Evolutionary conservation across 441 rosid genomes (phyloP), one percentile per base, ranked within the genome.

Genomic region (Hura crepitans): DNA sequence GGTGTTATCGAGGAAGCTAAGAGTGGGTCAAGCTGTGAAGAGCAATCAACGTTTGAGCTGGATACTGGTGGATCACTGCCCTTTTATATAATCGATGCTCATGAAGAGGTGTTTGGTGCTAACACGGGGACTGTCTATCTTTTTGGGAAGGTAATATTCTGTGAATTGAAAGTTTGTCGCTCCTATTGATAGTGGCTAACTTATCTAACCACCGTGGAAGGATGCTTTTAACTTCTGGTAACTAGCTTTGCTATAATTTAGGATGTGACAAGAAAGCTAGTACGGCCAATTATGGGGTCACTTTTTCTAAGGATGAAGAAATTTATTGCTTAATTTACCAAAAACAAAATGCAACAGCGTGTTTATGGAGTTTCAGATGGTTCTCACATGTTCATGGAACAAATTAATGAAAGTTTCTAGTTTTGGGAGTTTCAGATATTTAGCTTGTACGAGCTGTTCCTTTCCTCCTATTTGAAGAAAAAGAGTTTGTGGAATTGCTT

Each of bases 21-120:
- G 51, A 72, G 43, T 72, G 83, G 74, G 66, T 22, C 70, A 62
- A 73, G 27, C 35, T 23, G 62, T 62, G 87, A 86, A 20, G 86
- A 69, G 35, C 84, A 78, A 65, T 80, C 83, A 2, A 93, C 87
- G 43, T 88, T 90, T 79, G 96, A 90, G 80, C 80, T 92, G 78
- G 88, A 86, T 58, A 63, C 68, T 31, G 91, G 89, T 72, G 93
- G 97, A 18, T 88, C 87, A 0, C 79, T 92, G 71, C 90, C 85
- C 4, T 90, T 92, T 69, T 92, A 87, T 79, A 79, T 89, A 75
- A 74, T 95, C 55, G 98, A 92, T 78, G 93, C 89, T 62, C 80
- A 92, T 57, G 99, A 95, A 73, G 98, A 92, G 89, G 74, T 80
- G 73, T 86, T 82, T 81, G 97, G 98, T 12, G 85, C 86, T 43